Conservation (phyloP, 2,329 filamentous ascomycete genomes). For the Aspergillus unguis region DNA sequence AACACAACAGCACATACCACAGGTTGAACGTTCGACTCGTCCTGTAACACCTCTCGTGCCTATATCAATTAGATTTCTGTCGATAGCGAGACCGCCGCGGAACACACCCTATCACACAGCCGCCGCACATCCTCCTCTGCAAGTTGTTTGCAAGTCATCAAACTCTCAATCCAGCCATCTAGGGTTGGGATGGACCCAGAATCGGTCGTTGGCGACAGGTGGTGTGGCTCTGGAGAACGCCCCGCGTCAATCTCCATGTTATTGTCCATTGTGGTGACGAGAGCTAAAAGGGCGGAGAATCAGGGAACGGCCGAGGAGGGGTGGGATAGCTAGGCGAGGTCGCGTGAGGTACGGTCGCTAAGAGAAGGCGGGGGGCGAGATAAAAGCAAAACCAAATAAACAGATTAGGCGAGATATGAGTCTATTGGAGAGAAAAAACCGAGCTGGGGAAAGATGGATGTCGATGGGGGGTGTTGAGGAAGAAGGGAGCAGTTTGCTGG, state of each 20-base stretch:
- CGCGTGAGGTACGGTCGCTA: constrained; percentile 30
- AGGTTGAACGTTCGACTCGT: constrained; percentile 98
- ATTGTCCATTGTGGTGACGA: constrained; percentile 69
- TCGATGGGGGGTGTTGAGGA: constrained; percentile 9
- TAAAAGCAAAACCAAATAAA: background rate
- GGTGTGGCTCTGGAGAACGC: constrained; percentile 74
- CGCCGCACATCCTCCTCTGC: constrained; percentile 91
- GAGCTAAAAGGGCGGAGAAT: constrained; percentile 10
- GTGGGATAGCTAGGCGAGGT: constrained; percentile 25
- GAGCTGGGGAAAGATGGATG: constrained; percentile 9
- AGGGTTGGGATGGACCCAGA: constrained; percentile 87
- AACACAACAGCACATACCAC: constrained; percentile 64
- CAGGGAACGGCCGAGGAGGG: constrained; percentile 23
- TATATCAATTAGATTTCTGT: constrained; percentile 34
- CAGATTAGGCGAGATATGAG: constrained; percentile 8
- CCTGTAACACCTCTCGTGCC: constrained; percentile 94
- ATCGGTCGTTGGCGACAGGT: constrained; percentile 73
- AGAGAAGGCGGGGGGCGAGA: constrained; percentile 4
- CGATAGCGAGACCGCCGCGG: background rate
- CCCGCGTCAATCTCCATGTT: constrained; percentile 96
- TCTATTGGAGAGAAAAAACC: constrained; percentile 5
- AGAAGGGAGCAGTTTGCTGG: constrained; percentile 17
- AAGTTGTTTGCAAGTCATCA: constrained; percentile 99
- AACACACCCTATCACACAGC: constrained; percentile 90
- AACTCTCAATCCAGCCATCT: constrained; percentile 96